Percentiles rank a stretch among this genome's conserved stretches.
Evolutionary conservation across 1,284 basidiomycete genomes (phyloP).

Genomic region (Fomitopsis pinicola): DNA sequence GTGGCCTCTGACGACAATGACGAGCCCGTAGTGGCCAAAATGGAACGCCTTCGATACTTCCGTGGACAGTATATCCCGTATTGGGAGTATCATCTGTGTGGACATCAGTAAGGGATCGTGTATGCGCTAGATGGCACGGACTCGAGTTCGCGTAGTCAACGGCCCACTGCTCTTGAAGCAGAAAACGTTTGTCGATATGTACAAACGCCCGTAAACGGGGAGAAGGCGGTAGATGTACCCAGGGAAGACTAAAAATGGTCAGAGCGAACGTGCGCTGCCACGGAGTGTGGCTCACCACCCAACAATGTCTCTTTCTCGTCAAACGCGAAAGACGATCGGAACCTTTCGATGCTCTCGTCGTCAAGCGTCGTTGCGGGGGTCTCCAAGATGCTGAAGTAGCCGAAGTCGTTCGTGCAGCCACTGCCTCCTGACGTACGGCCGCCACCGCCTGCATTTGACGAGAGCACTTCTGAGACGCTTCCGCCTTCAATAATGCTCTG

Average conservation of each 20-base stretch:
- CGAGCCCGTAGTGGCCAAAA: conserved; percentile 85
- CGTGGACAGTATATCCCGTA: conserved; percentile 80
- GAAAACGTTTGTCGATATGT: conserved; percentile 83
- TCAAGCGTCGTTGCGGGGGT: conserved; percentile 60
- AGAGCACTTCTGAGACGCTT: conserved; percentile 54
- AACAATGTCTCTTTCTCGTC: conserved; percentile 83
- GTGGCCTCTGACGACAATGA: conserved; percentile 89
- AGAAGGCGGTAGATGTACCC: conserved; percentile 85
- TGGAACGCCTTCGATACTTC: conserved; percentile 86
- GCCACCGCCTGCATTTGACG: conserved; percentile 36
- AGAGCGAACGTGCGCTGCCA: conserved; percentile 1
- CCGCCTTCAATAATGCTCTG: conserved; percentile 17
- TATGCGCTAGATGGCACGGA: conserved; percentile 23
- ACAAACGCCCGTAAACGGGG: conserved; percentile 83
- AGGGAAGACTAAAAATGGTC: conserved; percentile 62
- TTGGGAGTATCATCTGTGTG: conserved; percentile 87
- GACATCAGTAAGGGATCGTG: background rate
- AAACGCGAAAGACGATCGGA: conserved; percentile 76
- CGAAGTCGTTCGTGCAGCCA: conserved; percentile 49
- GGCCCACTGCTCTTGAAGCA: conserved; percentile 86
- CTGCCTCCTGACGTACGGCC: conserved; percentile 26
- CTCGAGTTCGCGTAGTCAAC: conserved; percentile 72
- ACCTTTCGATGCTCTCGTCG: conserved; percentile 67
- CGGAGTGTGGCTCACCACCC: conserved; percentile 58
- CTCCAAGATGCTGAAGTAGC: conserved; percentile 70